These are phyloP conservation scores for Blastomyces gilchristii DNA, from an alignment of 2,329 filamentous ascomycete species.

Conservation along the genomic window DNA sequence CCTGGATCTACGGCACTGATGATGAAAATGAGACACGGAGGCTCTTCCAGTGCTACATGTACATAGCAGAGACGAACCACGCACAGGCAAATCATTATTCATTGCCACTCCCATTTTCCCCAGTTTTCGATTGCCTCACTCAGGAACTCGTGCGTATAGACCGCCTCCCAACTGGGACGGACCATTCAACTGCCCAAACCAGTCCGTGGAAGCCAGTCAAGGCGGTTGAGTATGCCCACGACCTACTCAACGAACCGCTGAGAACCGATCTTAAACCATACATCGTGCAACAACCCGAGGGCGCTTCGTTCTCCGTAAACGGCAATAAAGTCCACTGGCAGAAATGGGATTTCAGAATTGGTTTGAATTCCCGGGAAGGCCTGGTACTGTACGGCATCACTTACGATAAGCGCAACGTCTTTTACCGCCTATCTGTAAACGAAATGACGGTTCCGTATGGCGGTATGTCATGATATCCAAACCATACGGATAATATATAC, in stretches of 20 bases:
- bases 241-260: constrained; percentile 52
- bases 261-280: constrained; percentile 54
- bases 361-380: constrained; percentile 55
- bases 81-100: constrained; percentile 59
- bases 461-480: constrained; percentile 23
- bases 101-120: constrained; percentile 56
- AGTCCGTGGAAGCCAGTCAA: constrained; percentile 48
- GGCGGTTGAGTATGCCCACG: constrained; percentile 47
- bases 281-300: constrained; percentile 55
- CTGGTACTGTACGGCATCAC: constrained; percentile 57
- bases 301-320: constrained; percentile 51
- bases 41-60: constrained; percentile 35
- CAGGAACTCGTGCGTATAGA: constrained; percentile 61
- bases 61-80: constrained; percentile 54
- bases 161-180: constrained; percentile 55
- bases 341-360: constrained; percentile 53
- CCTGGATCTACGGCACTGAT: constrained; percentile 58
- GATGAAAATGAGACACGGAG: constrained; percentile 31
- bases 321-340: constrained; percentile 54
- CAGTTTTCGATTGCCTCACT: constrained; percentile 53
- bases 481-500: constrained; percentile 6
- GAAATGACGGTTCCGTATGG: constrained; percentile 52
- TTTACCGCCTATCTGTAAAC: constrained; percentile 56
- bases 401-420: constrained; percentile 53
- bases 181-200: constrained; percentile 47